A percentile compares a stretch with the other conserved stretches of the same genome.
phyloP scores from a whole-genome alignment of 352 stramenopile genomes.

The Blastocystis sp. region DNA sequence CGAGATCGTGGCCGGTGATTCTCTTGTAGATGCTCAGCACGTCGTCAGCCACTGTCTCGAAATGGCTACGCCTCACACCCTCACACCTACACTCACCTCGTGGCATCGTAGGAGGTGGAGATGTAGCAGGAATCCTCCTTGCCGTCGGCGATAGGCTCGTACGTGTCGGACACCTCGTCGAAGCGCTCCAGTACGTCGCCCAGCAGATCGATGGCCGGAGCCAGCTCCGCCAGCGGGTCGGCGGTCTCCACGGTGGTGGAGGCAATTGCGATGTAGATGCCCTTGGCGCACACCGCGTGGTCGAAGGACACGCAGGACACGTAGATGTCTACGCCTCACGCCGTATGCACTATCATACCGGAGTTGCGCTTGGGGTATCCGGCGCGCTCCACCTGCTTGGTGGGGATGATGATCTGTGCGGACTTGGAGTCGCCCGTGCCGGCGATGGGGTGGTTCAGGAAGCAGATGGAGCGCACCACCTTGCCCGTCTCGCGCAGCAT shows the following conservation, averaged over 20 bases:
- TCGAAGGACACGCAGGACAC: conserved; percentile 89
- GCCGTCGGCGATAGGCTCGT: conserved; percentile 86
- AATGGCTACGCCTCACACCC: conserved; percentile 79
- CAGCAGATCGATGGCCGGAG: conserved; percentile 88
- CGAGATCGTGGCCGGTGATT: conserved; percentile 91
- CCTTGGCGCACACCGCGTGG: conserved; percentile 88
- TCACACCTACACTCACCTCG: conserved; percentile 71
- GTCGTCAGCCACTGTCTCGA: conserved; percentile 92
- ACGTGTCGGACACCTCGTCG: conserved; percentile 89
- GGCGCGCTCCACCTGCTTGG: conserved; percentile 73
- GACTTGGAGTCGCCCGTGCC: conserved; percentile 89
- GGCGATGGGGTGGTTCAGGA: conserved; percentile 94
- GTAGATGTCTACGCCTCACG: conserved; percentile 96
- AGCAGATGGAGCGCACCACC: conserved; percentile 96
- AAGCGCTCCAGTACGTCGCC: conserved; percentile 92
- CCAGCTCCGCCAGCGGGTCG: conserved; percentile 88
- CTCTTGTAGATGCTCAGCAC: conserved; percentile 93
- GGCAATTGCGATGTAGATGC: conserved; percentile 97
- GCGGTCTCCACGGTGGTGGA: conserved; percentile 93
- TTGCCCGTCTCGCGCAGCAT: conserved; percentile 87
- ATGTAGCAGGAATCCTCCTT: conserved; percentile 93
- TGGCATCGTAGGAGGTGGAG: conserved; percentile 87
- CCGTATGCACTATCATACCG: conserved; percentile 78
- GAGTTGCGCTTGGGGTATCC: conserved; percentile 36
- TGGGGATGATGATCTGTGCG: conserved; percentile 98